Evolutionary conservation across 208 protist species (phyloP), one percentile per base, ranked within the genome.

Genomic region (Trypanosoma vivax): DNA sequence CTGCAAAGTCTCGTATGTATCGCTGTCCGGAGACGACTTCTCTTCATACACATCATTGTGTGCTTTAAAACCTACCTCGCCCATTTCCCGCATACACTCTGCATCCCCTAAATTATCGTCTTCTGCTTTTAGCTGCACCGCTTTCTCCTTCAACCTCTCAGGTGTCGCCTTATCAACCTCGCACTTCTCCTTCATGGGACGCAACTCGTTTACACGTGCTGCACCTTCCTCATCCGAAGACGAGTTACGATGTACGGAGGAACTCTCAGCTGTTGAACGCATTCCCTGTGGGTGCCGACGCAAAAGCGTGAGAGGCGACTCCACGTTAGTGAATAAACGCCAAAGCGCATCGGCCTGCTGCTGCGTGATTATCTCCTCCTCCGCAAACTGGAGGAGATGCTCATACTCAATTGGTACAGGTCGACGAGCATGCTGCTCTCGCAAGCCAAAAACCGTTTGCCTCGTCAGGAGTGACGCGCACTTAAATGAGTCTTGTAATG

Each of bases 331-430:
- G 65, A 89, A 88, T 25, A 93, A 83, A 31, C 72, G 31, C 83
- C 86, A 93, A 38, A 93, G 59, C 13, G 45, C 59, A 64, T 87
- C 70, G 14, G 86, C 79, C 52, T 93, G 82, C 21, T 39, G 39
- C 16, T 70, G 47, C 2, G 86, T 90, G 41, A 93, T 89, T 30
- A 93, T 85, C 39, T 88, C 71, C 18, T 80, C 81, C 47, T 84
- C 65, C 0, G 77, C 76, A 58, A 93, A 93, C 47, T 90, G 75
- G 13, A 73, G 49, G 13, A 93, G 65, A 51, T 93, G 82, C 11
- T 73, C 65, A 42, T 82, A 77, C 41, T 77, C 62, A 34, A 93
- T 88, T 16, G 77, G 69, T 1, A 90, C 75, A 16, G 82, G 75
- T 43, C 49, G 33, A 14, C 50, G 51, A 5, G 57, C 78, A 23